Base-by-base conservation (phyloP, 2,329 filamentous ascomycete genomes). In the Penicillium sp. region DNA sequence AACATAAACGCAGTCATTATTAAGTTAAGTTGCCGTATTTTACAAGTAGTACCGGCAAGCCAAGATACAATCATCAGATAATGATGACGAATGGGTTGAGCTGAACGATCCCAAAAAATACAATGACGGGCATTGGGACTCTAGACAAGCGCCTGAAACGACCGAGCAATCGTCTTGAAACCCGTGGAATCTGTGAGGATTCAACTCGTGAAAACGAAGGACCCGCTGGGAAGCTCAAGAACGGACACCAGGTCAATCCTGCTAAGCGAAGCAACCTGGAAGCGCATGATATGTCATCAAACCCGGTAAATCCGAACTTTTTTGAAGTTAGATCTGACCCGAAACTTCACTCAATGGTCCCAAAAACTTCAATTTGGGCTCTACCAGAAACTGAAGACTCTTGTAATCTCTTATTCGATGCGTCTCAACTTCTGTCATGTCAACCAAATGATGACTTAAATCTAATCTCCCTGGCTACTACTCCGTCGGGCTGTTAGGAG, bases 291-390 rank as follows among this genome's bases (percentile, higher is more conserved):
- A 4, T 18, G 12, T 14, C 8, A 25, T 18, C 20, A 6, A 18
- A 12, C 14, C 22, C 6, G 6, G 18, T 57, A 3, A 57, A 57
- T 31, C 55, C 55, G 15, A 48, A 57, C 35, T 57, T 51, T 29
- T 41, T 55, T 2, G 52, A 55, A 12, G 25, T 55, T 37, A 35
- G 12, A 18, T 12, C 6, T n/a, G 15, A 42, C 35, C 33, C 25
- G n/a, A 35, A 11, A 43, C 9, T 18, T 29, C 48, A n/a, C 23
- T 26, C 48, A 29, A 25, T 20, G 33, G n/a, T 2, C 9, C n/a
- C 6, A 4, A 4, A 11, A 29, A 1, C 31, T 26, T 33, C 31
- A 7, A 37, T 23, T 14, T 40, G n/a, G 31, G n/a, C 20, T 20
- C 45, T n/a, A 9, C n/a, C 33, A 37, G 4, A 14, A 22, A 12